Percentiles rank a stretch among this genome's conserved stretches.
Conservation (phyloP, 371 early-diverging fungal species). For the Apophysomyces variabilis region DNA sequence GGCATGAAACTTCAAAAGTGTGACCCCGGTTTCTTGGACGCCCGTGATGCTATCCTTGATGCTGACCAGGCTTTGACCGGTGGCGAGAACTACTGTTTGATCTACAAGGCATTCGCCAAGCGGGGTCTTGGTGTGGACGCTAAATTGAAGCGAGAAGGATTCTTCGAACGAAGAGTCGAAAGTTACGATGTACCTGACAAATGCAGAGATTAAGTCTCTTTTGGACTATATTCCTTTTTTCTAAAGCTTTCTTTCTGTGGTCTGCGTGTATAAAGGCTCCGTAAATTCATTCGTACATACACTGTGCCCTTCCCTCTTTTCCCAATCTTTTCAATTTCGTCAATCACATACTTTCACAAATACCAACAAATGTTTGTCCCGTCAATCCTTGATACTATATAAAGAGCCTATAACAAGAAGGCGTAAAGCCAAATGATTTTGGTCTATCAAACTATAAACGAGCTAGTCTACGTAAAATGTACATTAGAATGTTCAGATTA, state of each 20-base stretch:
- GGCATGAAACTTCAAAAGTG: constrained; percentile 95
- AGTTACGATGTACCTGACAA: constrained; percentile 60
- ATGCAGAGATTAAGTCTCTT: constrained; percentile 29
- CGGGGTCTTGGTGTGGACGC: constrained; percentile 87
- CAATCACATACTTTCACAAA: too few relatives aligned
- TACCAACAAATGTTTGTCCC: too few relatives aligned
- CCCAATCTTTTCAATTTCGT: too few relatives aligned
- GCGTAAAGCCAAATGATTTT: too few relatives aligned
- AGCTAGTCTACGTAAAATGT: too few relatives aligned
- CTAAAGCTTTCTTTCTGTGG: background rate
- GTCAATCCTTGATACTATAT: too few relatives aligned
- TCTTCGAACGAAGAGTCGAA: constrained; percentile 68
- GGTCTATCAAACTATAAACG: too few relatives aligned
- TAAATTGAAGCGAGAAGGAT: constrained; percentile 64
- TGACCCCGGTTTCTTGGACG: constrained; percentile 86
- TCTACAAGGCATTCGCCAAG: constrained; percentile 93
- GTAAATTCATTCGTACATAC: too few relatives aligned
- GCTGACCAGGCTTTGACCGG: constrained; percentile 83
- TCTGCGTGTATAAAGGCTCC: background rate
- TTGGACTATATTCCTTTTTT: background rate
- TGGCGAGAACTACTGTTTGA: constrained; percentile 80
- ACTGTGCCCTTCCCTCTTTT: too few relatives aligned
- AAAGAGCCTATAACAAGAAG: too few relatives aligned
- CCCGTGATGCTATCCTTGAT: constrained; percentile 91
- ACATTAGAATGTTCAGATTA: too few relatives aligned